phyloP scores from a whole-genome alignment of 2,329 filamentous ascomycete species.

The Triangularia verruculosa region DNA sequence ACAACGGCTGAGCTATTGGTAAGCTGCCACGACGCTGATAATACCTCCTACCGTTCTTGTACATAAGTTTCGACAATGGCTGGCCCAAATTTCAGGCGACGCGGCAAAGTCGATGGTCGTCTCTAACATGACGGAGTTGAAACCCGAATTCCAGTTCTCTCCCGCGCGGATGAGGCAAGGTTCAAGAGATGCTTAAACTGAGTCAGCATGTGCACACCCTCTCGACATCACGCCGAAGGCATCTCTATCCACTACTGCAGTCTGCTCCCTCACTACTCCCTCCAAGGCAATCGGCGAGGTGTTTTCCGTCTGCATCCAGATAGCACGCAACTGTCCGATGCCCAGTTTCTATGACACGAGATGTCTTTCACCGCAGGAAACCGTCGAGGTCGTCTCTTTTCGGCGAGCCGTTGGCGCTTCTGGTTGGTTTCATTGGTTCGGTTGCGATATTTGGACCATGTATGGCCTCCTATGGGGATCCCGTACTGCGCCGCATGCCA shows the following conservation, averaged over 20 bases:
- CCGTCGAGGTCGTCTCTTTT: not conserved
- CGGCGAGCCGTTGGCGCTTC: not conserved
- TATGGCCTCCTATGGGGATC: not conserved
- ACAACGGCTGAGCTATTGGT: not conserved
- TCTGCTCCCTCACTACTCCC: not conserved
- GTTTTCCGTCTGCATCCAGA: not conserved
- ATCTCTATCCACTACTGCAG: not conserved
- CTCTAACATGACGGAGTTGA: conserved; percentile 7
- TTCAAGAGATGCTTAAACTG: not conserved
- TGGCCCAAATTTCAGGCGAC: conserved; percentile 2
- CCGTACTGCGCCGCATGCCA: conserved; percentile 14
- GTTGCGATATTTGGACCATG: conserved; percentile 18
- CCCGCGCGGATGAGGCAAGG: not conserved
- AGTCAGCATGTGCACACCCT: conserved; percentile 3
- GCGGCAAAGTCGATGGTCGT: not conserved
- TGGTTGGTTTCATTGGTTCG: conserved; percentile 12
- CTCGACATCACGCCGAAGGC: not conserved
- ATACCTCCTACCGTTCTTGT: conserved; percentile 9
- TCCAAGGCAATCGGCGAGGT: not conserved
- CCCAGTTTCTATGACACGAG: not conserved
- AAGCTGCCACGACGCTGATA: not conserved
- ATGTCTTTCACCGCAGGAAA: not conserved
- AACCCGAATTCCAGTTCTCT: not conserved
- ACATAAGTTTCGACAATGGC: conserved; percentile 6
- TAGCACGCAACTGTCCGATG: not conserved